Evolutionary conservation across 1,284 basidiomycete species (phyloP), one percentile per base, ranked within the genome.

Genomic region (Melampsora occidentalis): DNA sequence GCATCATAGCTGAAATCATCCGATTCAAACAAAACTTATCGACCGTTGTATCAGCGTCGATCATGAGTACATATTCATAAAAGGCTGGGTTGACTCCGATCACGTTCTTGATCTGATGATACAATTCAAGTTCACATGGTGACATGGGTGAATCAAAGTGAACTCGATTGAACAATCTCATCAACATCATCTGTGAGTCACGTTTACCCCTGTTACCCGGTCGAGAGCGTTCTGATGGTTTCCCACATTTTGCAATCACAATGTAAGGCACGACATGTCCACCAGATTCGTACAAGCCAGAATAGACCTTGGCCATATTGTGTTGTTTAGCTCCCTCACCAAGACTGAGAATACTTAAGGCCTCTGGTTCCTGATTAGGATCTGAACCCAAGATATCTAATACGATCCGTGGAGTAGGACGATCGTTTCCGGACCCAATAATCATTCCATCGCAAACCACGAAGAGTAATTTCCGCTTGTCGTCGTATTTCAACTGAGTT

Each of bases 401-500:
- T 2, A 97, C 95, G 79, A 99, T 97, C 66, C 93, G 81, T 20
- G 85, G 85, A 0, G 93, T 95, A 9, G 93, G 91, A 57, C 90
- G 87, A 83, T 96, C 92, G 84, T 97, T 97, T 4, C 94, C 94
- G 18, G 91, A 91, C 83, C 97, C 96, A 78, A 98, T 92, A 80
- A 99, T 98, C 88, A 95, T 99, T 80, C 97, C 96, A 83, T 99
- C 96, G 82, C 97, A 99, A 81, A 99, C 91, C 84, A 99, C 86
- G 79, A 97, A 89, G 35, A 98, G 85, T 4, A 99, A 86, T 84
- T 98, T 99, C 76, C 94, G 91, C 85, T 98, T 99, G 86, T 99
- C 94, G 82, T 99, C 95, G 82, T 98, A 99, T 84, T 93, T 95
- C 83, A 97, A 87, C 81, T 90, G 89, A 7, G 96, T 92, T 76